These are phyloP conservation scores for Aureobasidium lini DNA, from an alignment of 2,329 filamentous ascomycete species.

Conservation along the genomic window DNA sequence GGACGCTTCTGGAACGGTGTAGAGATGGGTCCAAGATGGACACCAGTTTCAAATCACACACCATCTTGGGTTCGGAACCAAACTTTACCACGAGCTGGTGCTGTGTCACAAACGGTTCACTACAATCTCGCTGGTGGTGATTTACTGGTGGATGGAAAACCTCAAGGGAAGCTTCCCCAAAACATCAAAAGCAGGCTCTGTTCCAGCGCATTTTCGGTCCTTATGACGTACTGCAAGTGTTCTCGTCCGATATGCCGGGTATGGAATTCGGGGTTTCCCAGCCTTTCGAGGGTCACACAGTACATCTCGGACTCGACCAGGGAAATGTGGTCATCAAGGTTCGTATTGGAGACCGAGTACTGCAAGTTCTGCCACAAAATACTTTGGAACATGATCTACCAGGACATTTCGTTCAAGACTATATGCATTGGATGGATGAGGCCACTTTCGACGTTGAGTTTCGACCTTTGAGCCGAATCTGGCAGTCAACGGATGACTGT, in stretches of 20 bases:
- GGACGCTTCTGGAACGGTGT: neutral
- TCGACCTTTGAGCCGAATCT: constrained; percentile 26
- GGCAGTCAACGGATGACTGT: constrained; percentile 14
- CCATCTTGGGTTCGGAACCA: neutral
- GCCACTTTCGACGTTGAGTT: constrained; percentile 43
- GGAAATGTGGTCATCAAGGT: constrained; percentile 39
- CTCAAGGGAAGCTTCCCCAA: constrained; percentile 47
- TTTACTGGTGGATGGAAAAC: constrained; percentile 42
- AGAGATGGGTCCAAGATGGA: neutral
- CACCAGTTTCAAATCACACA: neutral
- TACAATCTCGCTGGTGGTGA: constrained; percentile 42
- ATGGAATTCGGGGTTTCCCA: constrained; percentile 46
- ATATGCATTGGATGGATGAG: constrained; percentile 55
- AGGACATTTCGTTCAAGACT: constrained; percentile 40
- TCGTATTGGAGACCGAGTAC: constrained; percentile 16
- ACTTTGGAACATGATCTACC: constrained; percentile 44
- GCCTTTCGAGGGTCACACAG: constrained; percentile 31
- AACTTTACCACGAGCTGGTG: neutral
- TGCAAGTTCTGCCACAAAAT: constrained; percentile 30
- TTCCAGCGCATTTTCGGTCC: constrained; percentile 49
- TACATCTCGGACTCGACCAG: constrained; percentile 49
- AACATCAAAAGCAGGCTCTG: constrained; percentile 39
- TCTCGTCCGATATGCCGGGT: constrained; percentile 44
- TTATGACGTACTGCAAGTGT: constrained; percentile 41
- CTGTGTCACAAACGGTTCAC: constrained; percentile 18